Evolutionary conservation across 2,329 filamentous ascomycete species (phyloP), one percentile per base, ranked within the genome.

Genomic region (Botrytis fabae): DNA sequence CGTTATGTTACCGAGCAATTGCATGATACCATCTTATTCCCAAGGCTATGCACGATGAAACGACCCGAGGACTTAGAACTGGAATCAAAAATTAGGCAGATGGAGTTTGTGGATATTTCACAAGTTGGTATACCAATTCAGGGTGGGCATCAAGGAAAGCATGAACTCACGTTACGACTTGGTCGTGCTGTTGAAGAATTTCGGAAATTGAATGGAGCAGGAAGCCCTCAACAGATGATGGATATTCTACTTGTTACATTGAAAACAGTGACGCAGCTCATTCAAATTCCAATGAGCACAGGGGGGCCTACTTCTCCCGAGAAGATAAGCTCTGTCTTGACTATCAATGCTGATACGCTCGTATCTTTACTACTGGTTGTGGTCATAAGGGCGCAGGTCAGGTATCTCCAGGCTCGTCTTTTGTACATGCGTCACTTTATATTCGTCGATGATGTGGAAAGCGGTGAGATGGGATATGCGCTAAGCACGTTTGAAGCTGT

Each of bases 351-450:
- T 6, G 96, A 99, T 82, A 94, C 95, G 0, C 85, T 99, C 42
- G 96, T 99, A 2, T 98, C 96, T 0, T 84, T 99, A 74, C 86
- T 99, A 22, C 86, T 99, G 32, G 91, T 97, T 75, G 94, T 99
- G 25, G 93, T 99, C 18, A 98, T 99, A 74, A 89, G 95, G 75
- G 93, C 95, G 18, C 93, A 96, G 74, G 90, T 97, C 40, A 90
- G 93, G 73, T 92, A 98, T 82, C 85, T 99, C 14, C 93, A 97
- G 78, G 94, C 96, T 4, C 89, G 95, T 32, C 84, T 99, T 64
- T 86, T 92, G n/a, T 99, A 98, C 81, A 97, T 98, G 87, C 92
- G 95, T 61, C 94, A 97, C 79, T 99, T 98, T 80, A 96, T 98
- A 77, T 99, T 97, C 82, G 95, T 97, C 69, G 96, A 98, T 78